Conservation (phyloP, 345 rosid genomes). For the Dipteronia dyeriana region DNA sequence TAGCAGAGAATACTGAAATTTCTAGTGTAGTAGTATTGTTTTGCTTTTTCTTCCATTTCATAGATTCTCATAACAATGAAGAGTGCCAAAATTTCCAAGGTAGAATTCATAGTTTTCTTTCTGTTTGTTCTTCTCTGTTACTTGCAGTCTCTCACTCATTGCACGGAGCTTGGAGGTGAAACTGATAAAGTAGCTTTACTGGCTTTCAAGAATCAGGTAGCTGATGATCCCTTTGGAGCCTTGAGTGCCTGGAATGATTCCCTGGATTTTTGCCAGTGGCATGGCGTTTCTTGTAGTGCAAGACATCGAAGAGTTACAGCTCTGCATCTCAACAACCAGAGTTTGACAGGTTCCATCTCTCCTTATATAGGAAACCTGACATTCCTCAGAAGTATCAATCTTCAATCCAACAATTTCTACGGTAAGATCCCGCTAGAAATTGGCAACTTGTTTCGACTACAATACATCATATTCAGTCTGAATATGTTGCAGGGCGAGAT, state of each 20-base stretch:
- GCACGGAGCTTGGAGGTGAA: constrained; percentile 17
- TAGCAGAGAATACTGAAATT: not conserved
- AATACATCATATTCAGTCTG: not conserved
- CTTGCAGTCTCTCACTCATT: constrained; percentile 4
- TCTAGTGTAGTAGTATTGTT: too few species aligned
- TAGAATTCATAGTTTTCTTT: constrained; percentile 3
- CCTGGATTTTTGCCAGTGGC: constrained; percentile 26
- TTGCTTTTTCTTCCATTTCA: too few species aligned
- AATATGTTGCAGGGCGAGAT: constrained; percentile 34
- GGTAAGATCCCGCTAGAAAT: constrained; percentile 27
- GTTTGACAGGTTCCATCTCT: constrained; percentile 30
- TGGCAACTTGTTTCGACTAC: constrained; percentile 26
- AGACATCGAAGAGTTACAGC: constrained; percentile 24
- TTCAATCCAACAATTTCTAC: constrained; percentile 26
- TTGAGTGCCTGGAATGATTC: constrained; percentile 32
- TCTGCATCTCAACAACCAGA: constrained; percentile 14
- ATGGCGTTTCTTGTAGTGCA: constrained; percentile 26
- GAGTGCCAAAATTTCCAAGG: not conserved
- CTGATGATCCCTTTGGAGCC: constrained; percentile 9
- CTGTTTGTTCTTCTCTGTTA: constrained; percentile 3
- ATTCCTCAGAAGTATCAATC: constrained; percentile 21
- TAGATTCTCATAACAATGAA: not conserved
- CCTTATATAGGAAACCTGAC: constrained; percentile 33
- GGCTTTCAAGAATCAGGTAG: constrained; percentile 19
- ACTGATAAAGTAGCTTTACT: constrained; percentile 28